Percentiles rank a stretch among this genome's conserved stretches.
These are phyloP conservation scores for Peltaster fructicola DNA, from an alignment of 2,329 filamentous ascomycete genomes.

Conservation along the genomic window DNA sequence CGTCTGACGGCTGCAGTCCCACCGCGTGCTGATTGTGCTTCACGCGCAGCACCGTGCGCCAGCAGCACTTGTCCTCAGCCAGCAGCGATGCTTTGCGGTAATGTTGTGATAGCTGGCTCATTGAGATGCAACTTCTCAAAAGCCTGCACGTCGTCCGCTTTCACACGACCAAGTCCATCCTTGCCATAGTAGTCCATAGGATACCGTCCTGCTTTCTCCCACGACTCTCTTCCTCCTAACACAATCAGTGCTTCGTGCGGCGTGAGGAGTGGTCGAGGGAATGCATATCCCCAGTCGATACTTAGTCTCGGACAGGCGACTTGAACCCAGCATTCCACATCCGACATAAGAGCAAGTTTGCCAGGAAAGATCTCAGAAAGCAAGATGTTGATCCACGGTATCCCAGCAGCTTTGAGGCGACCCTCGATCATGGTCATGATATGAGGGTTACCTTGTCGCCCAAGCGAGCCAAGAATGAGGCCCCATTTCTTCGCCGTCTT, in stretches of 20 bases:
- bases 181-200: constrained; percentile 98
- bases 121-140: constrained; percentile 1
- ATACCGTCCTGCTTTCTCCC: constrained; percentile 40
- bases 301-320: constrained; percentile 91
- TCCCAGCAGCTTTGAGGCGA: constrained; percentile 50
- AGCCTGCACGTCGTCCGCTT: constrained; percentile 14
- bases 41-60: too few relatives aligned
- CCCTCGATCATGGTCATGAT: constrained; percentile 77
- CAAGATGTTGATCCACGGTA: constrained; percentile 70
- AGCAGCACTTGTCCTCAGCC: too few relatives aligned
- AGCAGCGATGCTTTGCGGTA: too few relatives aligned
- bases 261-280: constrained; percentile 70
- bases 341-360: constrained; percentile 78
- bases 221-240: constrained; percentile 57
- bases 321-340: constrained; percentile 97
- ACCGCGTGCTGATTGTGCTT: too few relatives aligned
- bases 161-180: constrained; percentile 74
- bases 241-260: constrained; percentile 90
- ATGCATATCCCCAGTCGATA: constrained; percentile 98
- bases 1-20: too few relatives aligned
- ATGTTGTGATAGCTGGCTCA: too few relatives aligned
- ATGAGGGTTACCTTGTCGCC: constrained; percentile 87
- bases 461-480: constrained; percentile 79
- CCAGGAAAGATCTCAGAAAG: constrained; percentile 93
- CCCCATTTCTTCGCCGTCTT: constrained; percentile 77